Evolutionary conservation across 495 filamentous ascomycete species (phyloP), one percentile per base, ranked within the genome.

Genomic region (Tuber magnatum): DNA sequence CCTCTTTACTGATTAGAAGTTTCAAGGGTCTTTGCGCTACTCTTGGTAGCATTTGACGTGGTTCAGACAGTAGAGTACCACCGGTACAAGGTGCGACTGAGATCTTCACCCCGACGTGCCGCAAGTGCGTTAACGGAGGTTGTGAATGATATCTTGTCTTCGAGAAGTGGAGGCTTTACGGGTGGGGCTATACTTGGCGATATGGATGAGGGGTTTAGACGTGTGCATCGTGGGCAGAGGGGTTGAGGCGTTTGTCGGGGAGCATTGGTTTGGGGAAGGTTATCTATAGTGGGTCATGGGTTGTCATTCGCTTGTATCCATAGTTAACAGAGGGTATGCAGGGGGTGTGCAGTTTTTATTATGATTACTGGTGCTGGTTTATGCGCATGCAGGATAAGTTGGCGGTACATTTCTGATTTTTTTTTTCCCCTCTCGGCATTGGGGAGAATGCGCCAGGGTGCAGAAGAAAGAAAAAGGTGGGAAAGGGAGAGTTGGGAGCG

Each of bases 151-250:
- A 65, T 35, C 16, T 65, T 65, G 56, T 65, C 56, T 35, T 65
- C 56, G 28, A 35, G 56, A 18, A 35, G 56, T 65, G 56, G 28
- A 20, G 56, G 28, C 28, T 28, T 65, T 65, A 18, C 28, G 28
- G 56, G 56, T 35, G 56, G 56, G 14, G 56, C 56, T 65, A 65
- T 65, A 65, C 56, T 35, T 35, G 56, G 56, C 16, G 56, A 35
- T 65, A 35, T 65, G 56, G 20, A 65, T 65, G 56, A 65, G 56
- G 56, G 56, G 28, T 65, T 65, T 65, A 65, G 56, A 35, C 56
- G 28, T 65, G 56, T 65, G 28, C 56, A 28, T 20, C 56, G 14
- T 4, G 56, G 56, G 28, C 28, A 35, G 56, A 18, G 28, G 16
- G 12, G 35, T 35, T 35, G 56, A 65, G 14, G 56, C 14, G 14